Percentiles rank a stretch among this genome's conserved stretches.
Evolutionary conservation across 306 rosid genomes (phyloP).

Genomic region (Vigna nakashimae): DNA sequence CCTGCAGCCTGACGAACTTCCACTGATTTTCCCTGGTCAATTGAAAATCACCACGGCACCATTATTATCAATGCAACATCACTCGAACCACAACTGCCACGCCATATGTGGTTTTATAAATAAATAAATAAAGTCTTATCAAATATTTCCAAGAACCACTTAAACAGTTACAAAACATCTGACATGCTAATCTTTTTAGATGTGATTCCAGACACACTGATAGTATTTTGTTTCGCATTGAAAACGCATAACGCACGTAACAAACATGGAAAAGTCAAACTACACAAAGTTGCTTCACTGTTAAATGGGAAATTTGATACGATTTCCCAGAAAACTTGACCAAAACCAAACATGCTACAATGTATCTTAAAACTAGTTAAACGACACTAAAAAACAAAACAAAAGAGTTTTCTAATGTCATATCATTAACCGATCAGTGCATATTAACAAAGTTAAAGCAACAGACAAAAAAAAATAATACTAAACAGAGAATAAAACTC

Average conservation of each 20-base stretch:
- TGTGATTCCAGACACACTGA: neutral
- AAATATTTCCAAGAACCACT: slow-evolving; percentile 2
- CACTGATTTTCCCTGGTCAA: slow-evolving; percentile 77
- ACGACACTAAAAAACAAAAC: neutral
- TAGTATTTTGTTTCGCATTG: neutral
- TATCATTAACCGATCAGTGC: neutral
- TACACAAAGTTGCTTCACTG: neutral
- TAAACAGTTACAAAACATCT: slow-evolving; percentile 10
- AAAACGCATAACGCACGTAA: neutral
- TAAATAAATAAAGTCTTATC: slow-evolving; percentile 2
- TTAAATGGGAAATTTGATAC: neutral
- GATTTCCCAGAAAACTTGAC: neutral
- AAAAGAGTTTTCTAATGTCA: neutral
- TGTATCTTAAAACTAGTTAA: neutral
- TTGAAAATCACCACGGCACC: slow-evolving; percentile 39
- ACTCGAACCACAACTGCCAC: slow-evolving; percentile 3
- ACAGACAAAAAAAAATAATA: neutral
- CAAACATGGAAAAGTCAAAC: no score
- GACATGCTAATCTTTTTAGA: neutral
- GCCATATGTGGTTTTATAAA: neutral
- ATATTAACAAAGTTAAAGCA: slow-evolving; percentile 19
- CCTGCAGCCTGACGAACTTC: slow-evolving; percentile 99
- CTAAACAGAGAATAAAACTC: slow-evolving; percentile 3
- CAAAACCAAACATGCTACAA: neutral
- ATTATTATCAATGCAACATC: slow-evolving; percentile 23